These are phyloP conservation scores for Benincasa hispida DNA, from an alignment of 306 rosid species.

Conservation along the genomic window DNA sequence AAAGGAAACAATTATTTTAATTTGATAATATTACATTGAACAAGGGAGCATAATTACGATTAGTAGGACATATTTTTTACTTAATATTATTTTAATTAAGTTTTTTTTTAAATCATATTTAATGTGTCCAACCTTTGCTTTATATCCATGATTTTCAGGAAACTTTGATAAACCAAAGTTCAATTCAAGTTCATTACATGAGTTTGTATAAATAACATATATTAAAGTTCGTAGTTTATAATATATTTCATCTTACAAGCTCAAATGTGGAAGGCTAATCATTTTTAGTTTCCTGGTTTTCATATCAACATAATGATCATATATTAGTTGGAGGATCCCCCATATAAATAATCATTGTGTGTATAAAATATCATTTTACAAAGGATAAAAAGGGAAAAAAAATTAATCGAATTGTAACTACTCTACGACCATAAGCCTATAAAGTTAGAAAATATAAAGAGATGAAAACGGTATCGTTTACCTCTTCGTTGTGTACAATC, in stretches of 20 bases:
- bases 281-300: not conserved
- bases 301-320: not conserved
- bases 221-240: not conserved
- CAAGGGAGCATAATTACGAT: slow-evolving; percentile 3
- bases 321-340: not conserved
- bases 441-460: no score
- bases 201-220: not conserved
- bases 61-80: not conserved
- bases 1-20: not conserved
- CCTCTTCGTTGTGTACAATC: no score
- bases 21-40: not conserved
- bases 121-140: not conserved
- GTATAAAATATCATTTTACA: no score
- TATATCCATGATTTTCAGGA: not conserved
- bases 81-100: no score
- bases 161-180: not conserved
- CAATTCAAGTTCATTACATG: not conserved
- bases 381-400: no score
- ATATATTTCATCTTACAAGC: not conserved
- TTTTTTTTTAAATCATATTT: not conserved
- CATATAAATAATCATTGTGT: not conserved
- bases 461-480: no score
- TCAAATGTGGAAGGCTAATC: not conserved
- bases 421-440: no score
- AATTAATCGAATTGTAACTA: no score